Conservation (phyloP, 164 flowering plant genomes). For the Aristolochia fimbriata region DNA sequence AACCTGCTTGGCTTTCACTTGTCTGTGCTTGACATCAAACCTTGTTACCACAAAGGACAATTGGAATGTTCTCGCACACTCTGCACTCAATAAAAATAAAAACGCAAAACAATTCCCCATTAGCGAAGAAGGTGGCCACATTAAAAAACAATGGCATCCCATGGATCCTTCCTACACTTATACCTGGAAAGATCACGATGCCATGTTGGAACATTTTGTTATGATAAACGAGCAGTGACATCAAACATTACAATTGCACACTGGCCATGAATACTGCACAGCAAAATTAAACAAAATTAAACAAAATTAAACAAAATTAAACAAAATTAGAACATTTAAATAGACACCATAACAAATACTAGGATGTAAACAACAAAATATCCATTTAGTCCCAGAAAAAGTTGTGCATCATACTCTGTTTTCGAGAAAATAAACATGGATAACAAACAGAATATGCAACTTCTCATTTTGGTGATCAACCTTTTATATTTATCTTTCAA, state of each 20-base stretch:
- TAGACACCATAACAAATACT: too few species aligned
- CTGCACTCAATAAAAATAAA: background rate
- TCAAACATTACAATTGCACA: slow-evolving; percentile 94
- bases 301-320: background rate
- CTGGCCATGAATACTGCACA: slow-evolving; percentile 77
- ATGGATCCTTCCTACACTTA: background rate
- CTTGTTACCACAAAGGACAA: slow-evolving; percentile 87
- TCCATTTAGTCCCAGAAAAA: too few species aligned
- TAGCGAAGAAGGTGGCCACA: background rate
- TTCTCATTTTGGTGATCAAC: too few species aligned
- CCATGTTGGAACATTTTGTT: slow-evolving; percentile 94
- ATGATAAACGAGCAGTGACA: slow-evolving; percentile 81
- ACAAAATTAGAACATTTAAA: too few species aligned
- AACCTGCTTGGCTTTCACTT: slow-evolving; percentile 87
- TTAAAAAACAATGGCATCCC: background rate
- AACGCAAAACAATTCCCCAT: background rate
- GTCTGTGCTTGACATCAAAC: slow-evolving; percentile 90
- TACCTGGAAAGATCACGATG: slow-evolving; percentile 90
- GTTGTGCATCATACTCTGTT: too few species aligned
- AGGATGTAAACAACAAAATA: too few species aligned
- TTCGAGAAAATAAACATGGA: too few species aligned
- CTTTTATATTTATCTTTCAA: too few species aligned
- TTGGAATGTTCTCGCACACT: slow-evolving; percentile 83
- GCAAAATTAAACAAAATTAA: background rate
- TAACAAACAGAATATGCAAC: too few species aligned